These are phyloP conservation scores for Yarrowia osloensis DNA, from an alignment of 805 yeast species.

Conservation along the genomic window DNA sequence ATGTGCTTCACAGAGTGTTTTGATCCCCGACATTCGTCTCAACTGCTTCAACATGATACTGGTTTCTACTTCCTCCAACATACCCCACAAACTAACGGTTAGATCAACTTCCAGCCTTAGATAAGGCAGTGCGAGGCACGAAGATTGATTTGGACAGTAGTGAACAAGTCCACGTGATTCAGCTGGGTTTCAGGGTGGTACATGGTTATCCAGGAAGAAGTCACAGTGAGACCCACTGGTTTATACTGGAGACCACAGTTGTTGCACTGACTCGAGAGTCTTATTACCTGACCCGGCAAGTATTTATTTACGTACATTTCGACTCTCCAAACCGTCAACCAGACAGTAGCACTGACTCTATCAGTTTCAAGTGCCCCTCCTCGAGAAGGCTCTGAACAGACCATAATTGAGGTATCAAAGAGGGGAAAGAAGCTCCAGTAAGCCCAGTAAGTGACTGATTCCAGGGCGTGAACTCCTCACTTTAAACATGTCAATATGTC, in stretches of 20 bases:
- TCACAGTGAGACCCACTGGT: too few relatives aligned
- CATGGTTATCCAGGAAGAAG: too few relatives aligned
- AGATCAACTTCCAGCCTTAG: neutral
- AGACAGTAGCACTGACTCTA: neutral
- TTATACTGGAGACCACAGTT: too few relatives aligned
- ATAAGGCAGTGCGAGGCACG: conserved; percentile 6
- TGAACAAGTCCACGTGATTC: neutral
- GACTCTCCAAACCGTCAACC: too few relatives aligned
- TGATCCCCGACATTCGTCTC: too few relatives aligned
- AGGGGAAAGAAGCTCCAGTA: neutral
- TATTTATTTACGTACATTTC: too few relatives aligned
- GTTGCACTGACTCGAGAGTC: too few relatives aligned
- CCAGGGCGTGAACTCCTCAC: neutral
- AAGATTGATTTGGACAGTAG: neutral
- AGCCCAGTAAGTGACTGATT: neutral
- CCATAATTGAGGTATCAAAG: neutral
- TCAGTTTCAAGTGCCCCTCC: conserved; percentile 1
- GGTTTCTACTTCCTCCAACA: too few relatives aligned
- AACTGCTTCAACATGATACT: too few relatives aligned
- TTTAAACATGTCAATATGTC: neutral
- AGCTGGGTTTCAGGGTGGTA: neutral
- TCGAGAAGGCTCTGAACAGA: neutral
- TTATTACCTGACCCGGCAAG: too few relatives aligned
- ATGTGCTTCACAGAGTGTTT: too few relatives aligned
- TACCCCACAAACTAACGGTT: neutral